Percentiles rank a stretch among this genome's conserved stretches.
phyloP scores from a whole-genome alignment of 2,329 filamentous ascomycete genomes.

The Fusarium fujikuroi region DNA sequence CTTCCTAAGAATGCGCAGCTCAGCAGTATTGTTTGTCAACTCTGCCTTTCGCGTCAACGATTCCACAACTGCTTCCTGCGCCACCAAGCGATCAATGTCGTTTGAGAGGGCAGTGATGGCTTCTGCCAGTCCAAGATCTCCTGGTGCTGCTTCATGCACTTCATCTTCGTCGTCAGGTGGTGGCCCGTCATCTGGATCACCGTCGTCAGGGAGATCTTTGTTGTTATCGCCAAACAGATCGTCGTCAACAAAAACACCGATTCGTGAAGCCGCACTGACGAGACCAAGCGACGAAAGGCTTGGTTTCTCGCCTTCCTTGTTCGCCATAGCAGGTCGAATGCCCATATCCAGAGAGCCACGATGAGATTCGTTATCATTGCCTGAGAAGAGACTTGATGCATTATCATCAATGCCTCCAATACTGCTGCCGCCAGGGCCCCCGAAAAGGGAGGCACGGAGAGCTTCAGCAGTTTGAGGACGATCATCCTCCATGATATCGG shows the following conservation, averaged over 20 bases:
- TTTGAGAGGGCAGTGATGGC: constrained; percentile 88
- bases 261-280: constrained; percentile 85
- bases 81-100: constrained; percentile 87
- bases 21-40: constrained; percentile 94
- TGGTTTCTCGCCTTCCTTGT: constrained; percentile 72
- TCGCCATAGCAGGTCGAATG: constrained; percentile 42
- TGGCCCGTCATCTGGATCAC: constrained; percentile 71
- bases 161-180: constrained; percentile 76
- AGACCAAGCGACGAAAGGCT: constrained; percentile 92
- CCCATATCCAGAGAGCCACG: constrained; percentile 70
- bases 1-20: constrained; percentile 90
- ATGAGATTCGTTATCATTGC: constrained; percentile 68
- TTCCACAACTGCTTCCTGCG: constrained; percentile 91
- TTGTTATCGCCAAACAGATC: constrained; percentile 92
- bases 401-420: constrained; percentile 46
- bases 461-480: constrained; percentile 72
- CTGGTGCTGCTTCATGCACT: constrained; percentile 93
- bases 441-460: constrained; percentile 73
- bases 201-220: constrained; percentile 85
- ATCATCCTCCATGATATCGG: constrained; percentile 88
- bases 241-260: constrained; percentile 93
- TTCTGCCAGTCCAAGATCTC: constrained; percentile 91
- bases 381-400: constrained; percentile 62
- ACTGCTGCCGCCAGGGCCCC: constrained; percentile 32
- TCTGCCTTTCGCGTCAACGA: constrained; percentile 94